phyloP scores from a whole-genome alignment of 2,329 filamentous ascomycete species.

The Leptoxyphium fumago region DNA sequence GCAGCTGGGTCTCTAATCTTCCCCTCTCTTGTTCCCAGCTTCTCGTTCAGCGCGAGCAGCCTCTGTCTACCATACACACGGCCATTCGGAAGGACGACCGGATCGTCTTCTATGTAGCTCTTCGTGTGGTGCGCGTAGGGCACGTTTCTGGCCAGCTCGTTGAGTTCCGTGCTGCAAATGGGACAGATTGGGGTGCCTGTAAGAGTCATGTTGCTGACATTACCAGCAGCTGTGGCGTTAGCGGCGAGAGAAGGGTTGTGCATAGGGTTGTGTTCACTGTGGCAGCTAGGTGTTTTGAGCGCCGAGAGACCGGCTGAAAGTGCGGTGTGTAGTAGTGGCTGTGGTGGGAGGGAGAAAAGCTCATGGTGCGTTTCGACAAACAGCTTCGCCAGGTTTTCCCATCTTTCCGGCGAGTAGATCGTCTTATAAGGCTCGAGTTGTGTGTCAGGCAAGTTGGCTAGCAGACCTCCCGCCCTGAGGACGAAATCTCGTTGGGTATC shows the following conservation, averaged over 20 bases:
- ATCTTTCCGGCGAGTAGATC: slow-evolving; percentile 4
- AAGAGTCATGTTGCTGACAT: slow-evolving; percentile 34
- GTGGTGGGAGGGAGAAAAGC: slow-evolving; percentile 59
- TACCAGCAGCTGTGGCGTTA: slow-evolving; percentile 41
- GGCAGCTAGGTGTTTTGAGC: slow-evolving; percentile 88
- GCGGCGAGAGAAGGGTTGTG: slow-evolving; percentile 28
- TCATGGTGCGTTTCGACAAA: slow-evolving; percentile 78
- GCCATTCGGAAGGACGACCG: slow-evolving; percentile 75
- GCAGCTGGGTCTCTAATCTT: slow-evolving; percentile 67
- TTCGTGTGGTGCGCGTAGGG: slow-evolving; percentile 93
- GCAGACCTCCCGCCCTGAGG: slow-evolving; percentile 62
- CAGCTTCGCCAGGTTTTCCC: slow-evolving; percentile 27
- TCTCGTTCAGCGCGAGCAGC: slow-evolving; percentile 62
- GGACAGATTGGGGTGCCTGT: slow-evolving; percentile 67
- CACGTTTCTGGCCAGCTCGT: slow-evolving; percentile 73
- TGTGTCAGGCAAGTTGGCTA: slow-evolving; percentile 56
- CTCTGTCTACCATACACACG: slow-evolving; percentile 67
- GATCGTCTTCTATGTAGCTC: slow-evolving; percentile 78
- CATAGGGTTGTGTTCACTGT: slow-evolving; percentile 46
- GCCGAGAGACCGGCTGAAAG: slow-evolving; percentile 83
- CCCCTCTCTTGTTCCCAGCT: slow-evolving; percentile 53
- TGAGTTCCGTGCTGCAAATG: slow-evolving; percentile 90
- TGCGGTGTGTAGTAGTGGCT: slow-evolving; percentile 78
- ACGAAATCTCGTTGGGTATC: slow-evolving; percentile 53
- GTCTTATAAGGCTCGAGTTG: slow-evolving; percentile 46